Evolutionary conservation across 1,139 yeast species (phyloP).

Genomic region (Meyerozyma carpophila): DNA sequence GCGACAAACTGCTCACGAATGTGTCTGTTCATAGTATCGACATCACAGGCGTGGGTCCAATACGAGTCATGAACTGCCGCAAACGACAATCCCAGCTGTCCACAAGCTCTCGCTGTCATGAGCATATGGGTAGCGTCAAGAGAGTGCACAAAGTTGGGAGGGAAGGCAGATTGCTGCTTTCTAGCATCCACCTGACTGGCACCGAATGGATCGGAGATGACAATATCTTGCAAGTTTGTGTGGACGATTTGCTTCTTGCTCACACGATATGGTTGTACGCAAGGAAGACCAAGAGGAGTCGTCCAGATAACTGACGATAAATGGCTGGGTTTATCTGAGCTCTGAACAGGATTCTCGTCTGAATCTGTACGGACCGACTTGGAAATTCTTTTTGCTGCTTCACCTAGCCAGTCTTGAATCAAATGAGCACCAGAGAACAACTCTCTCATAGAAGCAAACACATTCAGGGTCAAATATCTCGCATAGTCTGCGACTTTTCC

Average conservation of each 20-base stretch:
- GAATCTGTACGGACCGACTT: conserved; percentile 70
- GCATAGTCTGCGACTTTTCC: conserved; percentile 42
- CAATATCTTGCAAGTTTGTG: conserved; percentile 81
- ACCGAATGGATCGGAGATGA: conserved; percentile 78
- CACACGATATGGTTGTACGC: conserved; percentile 92
- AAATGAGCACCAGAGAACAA: conserved; percentile 88
- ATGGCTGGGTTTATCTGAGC: conserved; percentile 47
- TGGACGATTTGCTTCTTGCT: conserved; percentile 56
- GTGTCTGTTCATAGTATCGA: conserved; percentile 64
- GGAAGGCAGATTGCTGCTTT: conserved; percentile 89
- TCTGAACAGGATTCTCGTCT: conserved; percentile 19
- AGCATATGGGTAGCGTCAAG: conserved; percentile 97
- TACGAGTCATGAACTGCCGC: conserved; percentile 98
- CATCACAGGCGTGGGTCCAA: conserved; percentile 95
- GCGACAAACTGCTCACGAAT: conserved; percentile 77
- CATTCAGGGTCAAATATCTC: conserved; percentile 68
- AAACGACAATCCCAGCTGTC: conserved; percentile 62
- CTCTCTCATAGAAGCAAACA: conserved; percentile 78
- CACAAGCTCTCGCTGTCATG: conserved; percentile 78
- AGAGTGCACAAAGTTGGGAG: conserved; percentile 94
- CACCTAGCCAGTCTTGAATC: conserved; percentile 95
- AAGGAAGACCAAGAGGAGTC: conserved; percentile 86
- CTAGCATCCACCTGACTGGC: conserved; percentile 79
- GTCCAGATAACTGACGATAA: conserved; percentile 97
- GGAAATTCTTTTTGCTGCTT: conserved; percentile 75